phyloP scores from a whole-genome alignment of 176 grass and related monocot genomes.

The Aegilops sharonensis region DNA sequence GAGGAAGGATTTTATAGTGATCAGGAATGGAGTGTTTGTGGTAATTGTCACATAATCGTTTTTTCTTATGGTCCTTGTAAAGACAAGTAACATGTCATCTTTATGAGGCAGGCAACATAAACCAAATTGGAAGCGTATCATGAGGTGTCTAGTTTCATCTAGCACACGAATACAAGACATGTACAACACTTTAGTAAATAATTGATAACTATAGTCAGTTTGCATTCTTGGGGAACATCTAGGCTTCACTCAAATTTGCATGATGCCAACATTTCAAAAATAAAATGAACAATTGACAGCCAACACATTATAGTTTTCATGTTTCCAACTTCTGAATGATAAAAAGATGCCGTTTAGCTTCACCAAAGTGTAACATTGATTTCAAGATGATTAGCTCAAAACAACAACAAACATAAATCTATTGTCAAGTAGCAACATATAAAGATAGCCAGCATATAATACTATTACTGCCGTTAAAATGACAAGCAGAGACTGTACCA shows the following conservation, averaged over 20 bases:
- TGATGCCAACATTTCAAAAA: background rate
- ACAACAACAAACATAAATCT: background rate
- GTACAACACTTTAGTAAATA: background rate
- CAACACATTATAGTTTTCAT: background rate
- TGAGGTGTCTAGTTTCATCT: background rate
- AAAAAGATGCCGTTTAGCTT: background rate
- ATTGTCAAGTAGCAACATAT: slow-evolving; percentile 12
- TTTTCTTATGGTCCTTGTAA: background rate
- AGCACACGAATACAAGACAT: slow-evolving; percentile 17
- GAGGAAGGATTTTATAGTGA: background rate
- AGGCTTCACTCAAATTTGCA: background rate
- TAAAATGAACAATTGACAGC: background rate
- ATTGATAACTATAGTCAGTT: background rate
- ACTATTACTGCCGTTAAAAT: background rate
- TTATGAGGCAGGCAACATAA: slow-evolving; percentile 1
- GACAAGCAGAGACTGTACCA: background rate
- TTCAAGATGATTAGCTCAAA: background rate
- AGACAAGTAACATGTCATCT: background rate
- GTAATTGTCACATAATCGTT: background rate
- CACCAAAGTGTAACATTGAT: background rate
- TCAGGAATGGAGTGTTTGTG: background rate
- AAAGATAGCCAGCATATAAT: slow-evolving; percentile 8
- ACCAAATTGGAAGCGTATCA: background rate
- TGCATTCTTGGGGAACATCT: background rate
- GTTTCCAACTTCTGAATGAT: background rate